A percentile compares a stretch with the other conserved stretches of the same genome.
Evolutionary conservation across 192 early-diverging fungal species (phyloP).

Genomic region (Dispira simplex): DNA sequence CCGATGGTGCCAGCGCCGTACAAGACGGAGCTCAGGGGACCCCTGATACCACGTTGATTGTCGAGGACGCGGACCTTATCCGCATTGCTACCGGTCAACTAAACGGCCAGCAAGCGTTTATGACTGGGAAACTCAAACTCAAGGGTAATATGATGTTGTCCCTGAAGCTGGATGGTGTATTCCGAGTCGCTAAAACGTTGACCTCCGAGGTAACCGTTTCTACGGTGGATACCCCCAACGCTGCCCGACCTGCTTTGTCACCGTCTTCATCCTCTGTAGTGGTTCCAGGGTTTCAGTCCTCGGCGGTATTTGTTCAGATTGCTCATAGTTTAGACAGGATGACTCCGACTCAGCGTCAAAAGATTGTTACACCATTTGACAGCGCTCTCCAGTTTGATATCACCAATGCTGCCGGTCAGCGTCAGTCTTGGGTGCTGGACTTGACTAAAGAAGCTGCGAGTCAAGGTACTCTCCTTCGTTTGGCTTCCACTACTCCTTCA

Average conservation of each 20-base stretch:
- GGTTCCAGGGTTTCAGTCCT: constrained; percentile 57
- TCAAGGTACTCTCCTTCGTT: constrained; percentile 29
- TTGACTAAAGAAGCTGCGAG: constrained; percentile 44
- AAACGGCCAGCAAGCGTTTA: constrained; percentile 60
- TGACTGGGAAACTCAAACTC: constrained; percentile 69
- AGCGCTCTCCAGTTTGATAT: constrained; percentile 82
- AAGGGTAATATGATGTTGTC: constrained; percentile 62
- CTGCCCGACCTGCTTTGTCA: constrained; percentile 14
- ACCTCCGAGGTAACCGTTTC: constrained; percentile 12
- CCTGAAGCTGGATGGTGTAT: constrained; percentile 51
- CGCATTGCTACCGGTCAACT: constrained; percentile 68
- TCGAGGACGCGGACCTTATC: constrained; percentile 71
- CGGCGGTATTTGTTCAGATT: constrained; percentile 57
- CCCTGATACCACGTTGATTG: constrained; percentile 56
- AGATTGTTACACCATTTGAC: constrained; percentile 57
- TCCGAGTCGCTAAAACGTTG: constrained; percentile 34
- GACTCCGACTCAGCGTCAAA: constrained; percentile 40
- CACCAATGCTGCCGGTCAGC: constrained; percentile 47
- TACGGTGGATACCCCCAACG: constrained; percentile 18
- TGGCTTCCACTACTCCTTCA: constrained; percentile 40
- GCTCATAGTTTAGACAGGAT: constrained; percentile 35
- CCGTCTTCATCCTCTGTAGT: too few species aligned
- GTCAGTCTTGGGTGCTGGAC: constrained; percentile 70
- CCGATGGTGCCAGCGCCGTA: constrained; percentile 37
- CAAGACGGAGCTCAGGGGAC: constrained; percentile 30